These are phyloP conservation scores for Ceratobasidium sp. DNA, from an alignment of 1,284 basidiomycete genomes.

Conservation along the genomic window DNA sequence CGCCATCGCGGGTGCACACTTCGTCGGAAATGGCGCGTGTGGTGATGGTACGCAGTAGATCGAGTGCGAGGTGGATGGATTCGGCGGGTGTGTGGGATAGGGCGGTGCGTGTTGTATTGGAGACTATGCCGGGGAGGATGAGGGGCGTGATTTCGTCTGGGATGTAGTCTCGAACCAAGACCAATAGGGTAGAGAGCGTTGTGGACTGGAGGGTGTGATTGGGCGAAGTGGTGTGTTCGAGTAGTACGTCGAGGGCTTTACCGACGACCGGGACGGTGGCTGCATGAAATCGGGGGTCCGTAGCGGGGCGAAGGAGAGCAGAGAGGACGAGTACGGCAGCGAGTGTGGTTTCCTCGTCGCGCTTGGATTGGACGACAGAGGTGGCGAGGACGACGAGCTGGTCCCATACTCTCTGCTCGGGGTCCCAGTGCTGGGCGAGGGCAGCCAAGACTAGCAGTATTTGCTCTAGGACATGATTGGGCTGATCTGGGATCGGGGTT, in stretches of 20 bases:
- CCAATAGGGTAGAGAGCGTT: conserved; percentile 65
- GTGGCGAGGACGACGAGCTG: conserved; percentile 83
- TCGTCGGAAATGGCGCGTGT: conserved; percentile 67
- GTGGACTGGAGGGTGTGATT: conserved; percentile 66
- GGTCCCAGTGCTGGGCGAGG: conserved; percentile 70
- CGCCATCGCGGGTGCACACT: conserved; percentile 66
- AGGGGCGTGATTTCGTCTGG: conserved; percentile 68
- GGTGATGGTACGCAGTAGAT: conserved; percentile 63
- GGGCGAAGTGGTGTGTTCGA: conserved; percentile 62
- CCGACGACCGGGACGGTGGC: conserved; percentile 79
- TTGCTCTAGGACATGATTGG: conserved; percentile 80
- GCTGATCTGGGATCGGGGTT: conserved; percentile 68
- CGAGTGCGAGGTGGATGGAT: conserved; percentile 64
- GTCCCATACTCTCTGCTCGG: conserved; percentile 65
- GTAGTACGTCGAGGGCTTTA: conserved; percentile 76
- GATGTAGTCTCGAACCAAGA: conserved; percentile 67
- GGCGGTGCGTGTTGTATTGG: conserved; percentile 71
- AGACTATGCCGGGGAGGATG: conserved; percentile 82
- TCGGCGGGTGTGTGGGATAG: conserved; percentile 66
- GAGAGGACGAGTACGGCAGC: conserved; percentile 65
- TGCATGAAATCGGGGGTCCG: conserved; percentile 50
- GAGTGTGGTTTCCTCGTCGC: conserved; percentile 72
- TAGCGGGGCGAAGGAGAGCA: conserved; percentile 56
- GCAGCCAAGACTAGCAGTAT: conserved; percentile 66
- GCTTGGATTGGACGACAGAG: conserved; percentile 62